Evolutionary conservation across 1,284 basidiomycete genomes (phyloP), one percentile per base, ranked within the genome.

Genomic region (Sphagnurus paluster): DNA sequence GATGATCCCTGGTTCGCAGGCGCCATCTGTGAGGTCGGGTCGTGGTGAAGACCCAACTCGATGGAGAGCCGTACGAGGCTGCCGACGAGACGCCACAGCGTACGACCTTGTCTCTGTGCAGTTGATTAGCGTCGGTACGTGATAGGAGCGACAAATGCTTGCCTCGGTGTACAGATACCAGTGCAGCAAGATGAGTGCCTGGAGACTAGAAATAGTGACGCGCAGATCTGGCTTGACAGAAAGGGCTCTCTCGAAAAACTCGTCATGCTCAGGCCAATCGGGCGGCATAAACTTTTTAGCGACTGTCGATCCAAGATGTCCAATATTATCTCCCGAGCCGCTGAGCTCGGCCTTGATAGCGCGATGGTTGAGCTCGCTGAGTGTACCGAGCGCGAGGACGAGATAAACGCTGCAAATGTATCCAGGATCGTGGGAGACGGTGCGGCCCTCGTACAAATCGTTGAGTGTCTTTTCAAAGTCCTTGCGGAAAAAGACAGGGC

Each of bases 161-260:
- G 87, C 89, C 75, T 91, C 89, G 16, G 84, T 89, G 56, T 91
- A 91, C 16, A 91, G 71, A 64, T 90, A 90, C 89, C 87, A 91
- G 46, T 91, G 89, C 30, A 91, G 65, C 6, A 91, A 64, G 23
- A 90, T 89, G 42, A 91, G 72, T 1, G 88, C 86, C 62, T 91
- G 88, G 49, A 91, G 65, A 60, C 86, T 88, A 4, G 83, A 82
- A 23, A 90, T 77, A 3, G 87, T 88, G 57, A 90, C 87, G 16
- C 84, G 78, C 33, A 91, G 68, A 52, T 91, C 86, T 7, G 87
- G 84, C 59, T 91, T 90, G 54, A 89, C 76, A 17, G 77, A 73
- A 3, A 91, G 65, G 3, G 88, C 87, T 21, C 83, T 75, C 51
- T 86, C 80, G 63, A 90, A 90, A 62, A 91, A 89, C 57, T 90